Evolutionary conservation across 106 monocot species (phyloP).

Genomic region (Hemerocallis citrina): DNA sequence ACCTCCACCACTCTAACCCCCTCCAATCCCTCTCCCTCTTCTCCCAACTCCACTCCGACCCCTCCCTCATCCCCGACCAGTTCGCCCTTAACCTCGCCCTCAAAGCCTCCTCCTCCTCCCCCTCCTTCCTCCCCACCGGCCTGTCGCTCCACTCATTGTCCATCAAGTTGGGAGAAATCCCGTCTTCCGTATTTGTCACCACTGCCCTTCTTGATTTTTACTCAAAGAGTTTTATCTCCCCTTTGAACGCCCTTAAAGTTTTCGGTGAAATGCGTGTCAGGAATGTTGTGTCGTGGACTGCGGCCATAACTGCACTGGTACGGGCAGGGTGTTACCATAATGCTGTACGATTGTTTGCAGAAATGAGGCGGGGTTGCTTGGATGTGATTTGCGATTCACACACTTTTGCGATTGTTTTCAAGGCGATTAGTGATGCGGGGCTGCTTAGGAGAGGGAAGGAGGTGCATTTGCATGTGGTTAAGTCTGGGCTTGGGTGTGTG

Average conservation of each 20-base stretch:
- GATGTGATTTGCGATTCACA: constrained; percentile 50
- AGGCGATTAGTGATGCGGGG: constrained; percentile 50
- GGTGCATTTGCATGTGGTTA: constrained; percentile 46
- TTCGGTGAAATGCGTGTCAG: constrained; percentile 58
- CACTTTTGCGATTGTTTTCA: constrained; percentile 57
- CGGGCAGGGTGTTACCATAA: constrained; percentile 22
- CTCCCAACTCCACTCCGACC: constrained; percentile 18
- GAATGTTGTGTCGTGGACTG: constrained; percentile 74
- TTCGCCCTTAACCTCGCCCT: constrained; percentile 61
- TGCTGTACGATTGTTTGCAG: constrained; percentile 36
- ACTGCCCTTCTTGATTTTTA: constrained; percentile 63
- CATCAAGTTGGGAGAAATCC: constrained; percentile 27
- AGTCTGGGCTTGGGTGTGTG: constrained; percentile 32
- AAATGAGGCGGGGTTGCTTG: constrained; percentile 32
- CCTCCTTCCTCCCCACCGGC: constrained; percentile 14
- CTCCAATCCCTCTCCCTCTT: constrained; percentile 55
- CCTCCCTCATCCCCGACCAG: constrained; percentile 26
- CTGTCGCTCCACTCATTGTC: constrained; percentile 38
- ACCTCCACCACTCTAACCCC: constrained; percentile 26
- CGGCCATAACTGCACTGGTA: constrained; percentile 50
- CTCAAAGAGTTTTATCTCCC: constrained; percentile 13
- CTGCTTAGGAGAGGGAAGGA: constrained; percentile 37
- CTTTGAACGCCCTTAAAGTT: constrained; percentile 26
- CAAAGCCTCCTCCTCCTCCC: constrained; percentile 39
- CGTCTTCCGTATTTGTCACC: constrained; percentile 41